phyloP scores from a whole-genome alignment of 768 basidiomycete genomes.

The Lentinus tigrinus region DNA sequence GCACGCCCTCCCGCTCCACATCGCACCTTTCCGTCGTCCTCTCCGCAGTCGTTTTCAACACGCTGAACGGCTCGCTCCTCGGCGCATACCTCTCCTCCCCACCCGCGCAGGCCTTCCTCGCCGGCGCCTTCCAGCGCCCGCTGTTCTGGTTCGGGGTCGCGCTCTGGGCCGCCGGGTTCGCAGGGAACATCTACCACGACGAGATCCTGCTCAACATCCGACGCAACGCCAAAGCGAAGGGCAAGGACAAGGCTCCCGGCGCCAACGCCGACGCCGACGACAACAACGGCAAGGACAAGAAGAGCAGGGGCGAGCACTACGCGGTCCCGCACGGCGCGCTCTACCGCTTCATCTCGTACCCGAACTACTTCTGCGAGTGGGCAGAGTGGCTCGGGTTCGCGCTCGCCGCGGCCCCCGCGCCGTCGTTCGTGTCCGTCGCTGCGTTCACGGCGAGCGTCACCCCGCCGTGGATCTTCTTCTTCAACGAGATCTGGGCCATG shows the following conservation, averaged over 20 bases:
- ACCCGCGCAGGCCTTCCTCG: constrained; percentile 44
- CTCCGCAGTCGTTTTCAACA: constrained; percentile 62
- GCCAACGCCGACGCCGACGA: constrained; percentile 30
- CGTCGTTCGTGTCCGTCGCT: constrained; percentile 28
- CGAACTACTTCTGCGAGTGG: constrained; percentile 96
- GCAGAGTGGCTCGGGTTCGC: constrained; percentile 90
- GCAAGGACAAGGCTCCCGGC: constrained; percentile 24
- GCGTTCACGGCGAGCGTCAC: constrained; percentile 42
- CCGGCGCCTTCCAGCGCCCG: constrained; percentile 31
- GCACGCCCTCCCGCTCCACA: constrained; percentile 77
- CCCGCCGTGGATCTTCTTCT: constrained; percentile 81
- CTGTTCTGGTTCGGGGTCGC: constrained; percentile 62
- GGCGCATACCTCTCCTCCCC: constrained; percentile 70
- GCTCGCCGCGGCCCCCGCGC: constrained; percentile 63
- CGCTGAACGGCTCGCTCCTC: constrained; percentile 67
- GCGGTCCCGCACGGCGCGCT: constrained; percentile 79
- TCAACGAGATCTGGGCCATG: constrained; percentile 76
- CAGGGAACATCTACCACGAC: constrained; percentile 85
- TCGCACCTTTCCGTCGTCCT: constrained; percentile 67
- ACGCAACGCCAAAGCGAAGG: constrained; percentile 48
- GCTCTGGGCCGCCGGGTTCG: constrained; percentile 71
- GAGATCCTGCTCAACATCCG: constrained; percentile 85
- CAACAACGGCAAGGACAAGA: constrained; percentile 30
- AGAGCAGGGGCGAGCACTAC: constrained; percentile 52
- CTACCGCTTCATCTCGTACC: constrained; percentile 80